A percentile compares a stretch with the other conserved stretches of the same genome.
phyloP scores from a whole-genome alignment of 2,329 filamentous ascomycete species.

The Colletotrichum sublineola region DNA sequence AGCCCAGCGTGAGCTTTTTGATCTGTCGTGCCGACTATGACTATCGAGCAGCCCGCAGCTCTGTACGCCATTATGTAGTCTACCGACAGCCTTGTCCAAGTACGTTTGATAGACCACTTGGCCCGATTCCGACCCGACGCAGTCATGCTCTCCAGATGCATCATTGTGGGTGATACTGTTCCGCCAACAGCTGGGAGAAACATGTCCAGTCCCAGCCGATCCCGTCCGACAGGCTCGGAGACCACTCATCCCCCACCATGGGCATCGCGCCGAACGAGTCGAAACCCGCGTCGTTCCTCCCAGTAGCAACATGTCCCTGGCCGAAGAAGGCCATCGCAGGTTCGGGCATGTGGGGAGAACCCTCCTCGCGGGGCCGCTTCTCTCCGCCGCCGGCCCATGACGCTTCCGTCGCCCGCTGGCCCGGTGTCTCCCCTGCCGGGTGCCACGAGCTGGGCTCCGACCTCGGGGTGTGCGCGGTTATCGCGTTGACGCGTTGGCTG shows the following conservation, averaged over 20 bases:
- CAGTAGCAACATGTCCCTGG: neutral
- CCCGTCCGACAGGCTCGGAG: constrained; percentile 27
- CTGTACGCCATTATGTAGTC: too few relatives aligned
- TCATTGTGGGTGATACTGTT: neutral
- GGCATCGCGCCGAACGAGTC: constrained; percentile 13
- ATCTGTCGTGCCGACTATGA: neutral
- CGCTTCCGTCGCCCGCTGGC: neutral
- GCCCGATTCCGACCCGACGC: neutral
- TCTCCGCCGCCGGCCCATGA: neutral
- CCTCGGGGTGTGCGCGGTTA: neutral
- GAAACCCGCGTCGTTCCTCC: neutral
- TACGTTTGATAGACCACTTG: neutral
- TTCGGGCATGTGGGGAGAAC: neutral
- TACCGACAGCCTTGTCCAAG: too few relatives aligned
- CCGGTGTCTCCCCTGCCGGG: neutral
- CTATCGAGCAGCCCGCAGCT: neutral
- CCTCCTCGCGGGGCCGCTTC: neutral
- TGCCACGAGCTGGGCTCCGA: constrained; percentile 2
- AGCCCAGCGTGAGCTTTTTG: neutral
- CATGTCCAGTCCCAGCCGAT: constrained; percentile 36
- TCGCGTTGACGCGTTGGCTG: neutral
- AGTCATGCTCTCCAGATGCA: too few relatives aligned
- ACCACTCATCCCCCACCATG: constrained; percentile 24
- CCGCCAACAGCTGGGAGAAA: constrained; percentile 24
- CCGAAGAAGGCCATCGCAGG: constrained; percentile 8